phyloP scores from a whole-genome alignment of 2,329 filamentous ascomycete species.

The Onygena corvina region DNA sequence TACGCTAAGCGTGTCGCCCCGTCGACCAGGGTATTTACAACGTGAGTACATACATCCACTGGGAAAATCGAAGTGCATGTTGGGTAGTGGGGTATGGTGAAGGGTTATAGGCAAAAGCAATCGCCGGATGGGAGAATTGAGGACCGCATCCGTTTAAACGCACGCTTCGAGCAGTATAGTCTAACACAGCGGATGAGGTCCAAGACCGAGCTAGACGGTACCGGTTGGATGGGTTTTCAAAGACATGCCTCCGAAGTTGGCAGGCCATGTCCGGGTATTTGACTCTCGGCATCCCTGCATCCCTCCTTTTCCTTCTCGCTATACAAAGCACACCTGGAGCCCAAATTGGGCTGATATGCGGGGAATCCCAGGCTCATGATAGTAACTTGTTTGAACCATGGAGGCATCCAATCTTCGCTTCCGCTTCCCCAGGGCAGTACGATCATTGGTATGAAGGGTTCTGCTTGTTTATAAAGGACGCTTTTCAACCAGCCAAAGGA shows the following conservation, averaged over 20 bases:
- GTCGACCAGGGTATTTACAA: constrained; percentile 1
- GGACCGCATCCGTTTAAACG: no score
- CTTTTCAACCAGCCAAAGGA: no score
- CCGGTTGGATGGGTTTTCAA: background rate
- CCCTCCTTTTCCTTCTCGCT: background rate
- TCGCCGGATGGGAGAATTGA: no score
- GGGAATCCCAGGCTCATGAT: background rate
- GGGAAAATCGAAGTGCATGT: background rate
- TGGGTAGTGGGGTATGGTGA: background rate
- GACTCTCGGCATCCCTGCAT: background rate
- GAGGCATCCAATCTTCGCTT: background rate
- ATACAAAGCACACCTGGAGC: background rate
- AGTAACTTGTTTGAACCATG: background rate
- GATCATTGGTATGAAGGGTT: no score
- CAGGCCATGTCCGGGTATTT: background rate
- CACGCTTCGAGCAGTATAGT: background rate
- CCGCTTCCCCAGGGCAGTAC: no score
- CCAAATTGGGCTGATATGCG: background rate
- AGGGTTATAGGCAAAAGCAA: no score
- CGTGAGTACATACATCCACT: background rate
- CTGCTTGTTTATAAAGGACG: no score
- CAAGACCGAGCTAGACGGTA: background rate
- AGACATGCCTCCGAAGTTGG: background rate
- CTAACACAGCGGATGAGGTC: background rate
- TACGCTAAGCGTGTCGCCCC: constrained; percentile 1